Evolutionary conservation across 2,329 filamentous ascomycete genomes (phyloP), one percentile per base, ranked within the genome.

Genomic region (Paraphaeosphaeria minitans): DNA sequence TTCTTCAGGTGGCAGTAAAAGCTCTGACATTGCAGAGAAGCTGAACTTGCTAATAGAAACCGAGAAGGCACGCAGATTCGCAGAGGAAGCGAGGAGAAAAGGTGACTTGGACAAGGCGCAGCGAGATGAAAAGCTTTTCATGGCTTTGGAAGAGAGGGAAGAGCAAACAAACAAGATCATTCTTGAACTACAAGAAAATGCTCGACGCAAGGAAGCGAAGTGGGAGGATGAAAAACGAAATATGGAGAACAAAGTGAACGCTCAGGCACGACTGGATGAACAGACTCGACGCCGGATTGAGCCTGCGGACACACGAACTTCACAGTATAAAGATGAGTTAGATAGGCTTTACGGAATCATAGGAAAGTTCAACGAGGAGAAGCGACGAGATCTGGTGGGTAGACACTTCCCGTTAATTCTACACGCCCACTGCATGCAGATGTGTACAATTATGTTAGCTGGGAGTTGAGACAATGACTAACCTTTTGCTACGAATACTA

Each of bases 81-180:
- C 19, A 19, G 53, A 49, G 33, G 53, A 56, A 16, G 46, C 45
- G 5, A 56, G 37, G 16, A 56, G 35, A 50, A 45, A 49, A 42
- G 45, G 50, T 33, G 19, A 24, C 22, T 14, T 24, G 13, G 19
- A 9, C 9, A 56, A 43, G 13, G 46, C 33, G 10, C 21, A 56
- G 16, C 31, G 42, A n/a, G 45, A 56, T n/a, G 45, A 56, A n/a
- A 31, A 42, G 19, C 9, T 35, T 6, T 1, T 31, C 3, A 33
- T 19, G n/a, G 24, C 33, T 35, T 24, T 50, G 8, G 42, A 45
- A 14, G 22, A 21, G 24, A 33, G 48, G 24, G 33, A 50, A 21
- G 45, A 56, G 22, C 22, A 50, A 12, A n/a, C 50, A 2, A 31
- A 13, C 12, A 56, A 50, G 4, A 42, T 14, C 2, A 33, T 56